Evolutionary conservation across 2,329 filamentous ascomycete species (phyloP).

Genomic region (Trichoderma koningii): DNA sequence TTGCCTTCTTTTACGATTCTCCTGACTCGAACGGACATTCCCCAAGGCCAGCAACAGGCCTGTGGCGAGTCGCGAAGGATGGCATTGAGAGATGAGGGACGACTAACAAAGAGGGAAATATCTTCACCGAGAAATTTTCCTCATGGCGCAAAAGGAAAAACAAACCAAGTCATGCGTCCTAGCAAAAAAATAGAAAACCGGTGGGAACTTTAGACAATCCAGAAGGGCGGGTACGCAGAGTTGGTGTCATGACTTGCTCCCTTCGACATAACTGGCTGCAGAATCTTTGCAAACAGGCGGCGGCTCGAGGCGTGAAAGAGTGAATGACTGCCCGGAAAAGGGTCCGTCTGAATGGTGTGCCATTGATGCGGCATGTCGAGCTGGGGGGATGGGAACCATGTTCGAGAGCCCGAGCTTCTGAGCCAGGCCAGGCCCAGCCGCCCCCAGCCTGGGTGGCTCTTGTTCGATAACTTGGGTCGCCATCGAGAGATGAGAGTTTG

Average conservation of each 20-base stretch:
- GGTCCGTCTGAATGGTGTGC: slow-evolving; percentile 17
- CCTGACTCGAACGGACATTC: too few species aligned
- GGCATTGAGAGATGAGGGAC: background rate
- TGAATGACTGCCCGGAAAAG: too few species aligned
- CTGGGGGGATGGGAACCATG: slow-evolving; percentile 25
- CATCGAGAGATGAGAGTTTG: background rate
- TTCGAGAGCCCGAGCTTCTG: slow-evolving; percentile 11
- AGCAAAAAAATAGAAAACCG: background rate
- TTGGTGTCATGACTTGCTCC: slow-evolving; percentile 23
- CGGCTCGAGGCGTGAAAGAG: background rate
- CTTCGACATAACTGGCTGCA: slow-evolving; percentile 16
- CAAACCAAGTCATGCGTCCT: slow-evolving; percentile 13
- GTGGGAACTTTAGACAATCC: slow-evolving; percentile 9
- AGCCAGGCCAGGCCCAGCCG: background rate
- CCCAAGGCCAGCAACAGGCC: background rate
- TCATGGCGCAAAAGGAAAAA: slow-evolving; percentile 9
- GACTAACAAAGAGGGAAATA: background rate
- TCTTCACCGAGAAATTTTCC: background rate
- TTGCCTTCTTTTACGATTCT: background rate
- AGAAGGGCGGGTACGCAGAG: slow-evolving; percentile 14
- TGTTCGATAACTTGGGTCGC: background rate
- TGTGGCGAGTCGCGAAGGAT: background rate
- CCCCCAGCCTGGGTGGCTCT: slow-evolving; percentile 14
- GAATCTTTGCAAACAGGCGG: background rate
- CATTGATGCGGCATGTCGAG: slow-evolving; percentile 20